Conservation (phyloP, 495 filamentous ascomycete genomes). For the Neurospora terricola region DNA sequence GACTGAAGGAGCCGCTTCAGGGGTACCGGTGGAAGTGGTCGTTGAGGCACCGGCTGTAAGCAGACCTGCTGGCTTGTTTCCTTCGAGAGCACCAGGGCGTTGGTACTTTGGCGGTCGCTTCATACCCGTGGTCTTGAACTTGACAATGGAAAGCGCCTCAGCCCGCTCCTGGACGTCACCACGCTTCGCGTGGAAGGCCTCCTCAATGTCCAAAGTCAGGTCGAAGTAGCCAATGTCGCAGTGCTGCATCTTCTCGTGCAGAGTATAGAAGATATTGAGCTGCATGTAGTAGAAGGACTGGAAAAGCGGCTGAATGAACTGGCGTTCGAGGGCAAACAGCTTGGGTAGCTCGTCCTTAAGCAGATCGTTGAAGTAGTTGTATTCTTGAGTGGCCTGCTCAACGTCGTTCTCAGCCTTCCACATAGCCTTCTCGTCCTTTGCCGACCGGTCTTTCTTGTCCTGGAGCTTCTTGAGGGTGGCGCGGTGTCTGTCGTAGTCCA, state of each 20-base stretch:
- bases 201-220: slow-evolving; percentile 78
- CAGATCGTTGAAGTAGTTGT: slow-evolving; percentile 92
- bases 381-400: slow-evolving; percentile 89
- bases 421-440: slow-evolving; percentile 95
- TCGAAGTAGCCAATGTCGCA: slow-evolving; percentile 98
- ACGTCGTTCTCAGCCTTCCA: slow-evolving; percentile 93
- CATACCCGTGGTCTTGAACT: slow-evolving; percentile 76
- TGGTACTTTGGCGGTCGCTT: slow-evolving; percentile 46
- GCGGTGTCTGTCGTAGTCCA: slow-evolving; percentile 87
- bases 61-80: slow-evolving; percentile 27
- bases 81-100: slow-evolving; percentile 26
- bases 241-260: slow-evolving; percentile 94
- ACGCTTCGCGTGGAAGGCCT: slow-evolving; percentile 78
- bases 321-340: slow-evolving; percentile 82
- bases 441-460: slow-evolving; percentile 91
- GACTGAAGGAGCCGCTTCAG: slow-evolving; percentile 4
- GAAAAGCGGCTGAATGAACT: slow-evolving; percentile 96
- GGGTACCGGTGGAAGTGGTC: slow-evolving; percentile 6
- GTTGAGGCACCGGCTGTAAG: slow-evolving; percentile 31
- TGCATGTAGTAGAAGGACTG: slow-evolving; percentile 99
- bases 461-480: slow-evolving; percentile 82
- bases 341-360: slow-evolving; percentile 93
- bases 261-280: slow-evolving; percentile 97
- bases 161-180: slow-evolving; percentile 75
- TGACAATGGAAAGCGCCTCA: slow-evolving; percentile 72